These are phyloP conservation scores for Plasmodium falciparum DNA, from an alignment of 169 alveolate species.

Conservation along the genomic window DNA sequence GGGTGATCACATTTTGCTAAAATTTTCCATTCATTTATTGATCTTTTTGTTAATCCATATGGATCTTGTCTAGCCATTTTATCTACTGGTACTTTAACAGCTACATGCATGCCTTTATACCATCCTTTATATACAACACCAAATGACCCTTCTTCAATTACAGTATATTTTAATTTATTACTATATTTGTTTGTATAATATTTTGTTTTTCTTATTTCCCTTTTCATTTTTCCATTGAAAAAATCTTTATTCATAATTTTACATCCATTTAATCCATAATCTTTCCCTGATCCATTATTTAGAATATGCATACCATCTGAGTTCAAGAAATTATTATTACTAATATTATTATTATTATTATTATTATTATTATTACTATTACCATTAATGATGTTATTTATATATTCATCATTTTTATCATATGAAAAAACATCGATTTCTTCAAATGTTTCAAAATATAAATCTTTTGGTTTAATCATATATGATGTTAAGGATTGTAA, in stretches of 20 bases:
- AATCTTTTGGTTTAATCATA: constrained; percentile 27
- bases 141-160: constrained; percentile 87
- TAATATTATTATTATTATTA: neutral
- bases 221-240: neutral
- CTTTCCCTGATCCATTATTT: neutral
- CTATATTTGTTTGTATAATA: constrained; percentile 16
- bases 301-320: neutral
- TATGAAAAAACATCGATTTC: constrained; percentile 13
- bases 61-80: constrained; percentile 89
- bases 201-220: constrained; percentile 16
- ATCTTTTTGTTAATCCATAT: constrained; percentile 90
- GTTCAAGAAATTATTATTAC: neutral
- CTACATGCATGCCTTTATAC: constrained; percentile 81
- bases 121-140: constrained; percentile 88
- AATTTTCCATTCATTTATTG: constrained; percentile 91
- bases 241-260: neutral
- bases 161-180: constrained; percentile 69
- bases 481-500: constrained; percentile 34
- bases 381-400: neutral
- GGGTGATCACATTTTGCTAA: constrained; percentile 88
- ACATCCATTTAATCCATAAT: neutral
- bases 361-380: neutral
- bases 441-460: constrained; percentile 56
- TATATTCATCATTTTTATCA: constrained; percentile 3
- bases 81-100: constrained; percentile 91